Conservation (phyloP, 495 filamentous ascomycete genomes). For the Cudoniella acicularis region DNA sequence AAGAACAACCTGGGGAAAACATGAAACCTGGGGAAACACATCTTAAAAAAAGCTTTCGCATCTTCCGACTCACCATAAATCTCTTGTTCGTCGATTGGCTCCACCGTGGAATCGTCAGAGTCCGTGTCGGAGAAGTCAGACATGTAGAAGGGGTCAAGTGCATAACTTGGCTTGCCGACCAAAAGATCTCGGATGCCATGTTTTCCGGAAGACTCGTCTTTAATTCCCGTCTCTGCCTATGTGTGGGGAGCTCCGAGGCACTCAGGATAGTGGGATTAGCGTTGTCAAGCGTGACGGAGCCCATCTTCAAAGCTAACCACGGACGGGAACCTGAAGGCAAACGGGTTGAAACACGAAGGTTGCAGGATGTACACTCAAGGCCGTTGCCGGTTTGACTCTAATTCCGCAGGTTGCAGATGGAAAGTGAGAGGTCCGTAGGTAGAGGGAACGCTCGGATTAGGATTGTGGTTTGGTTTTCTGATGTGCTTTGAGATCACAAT, state of each 20-base stretch:
- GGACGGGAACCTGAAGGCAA: too few relatives aligned
- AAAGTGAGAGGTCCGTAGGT: too few relatives aligned
- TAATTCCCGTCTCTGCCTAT: constrained; percentile 41
- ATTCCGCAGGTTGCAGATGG: too few relatives aligned
- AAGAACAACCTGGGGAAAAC: not conserved
- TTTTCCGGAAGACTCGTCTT: constrained; percentile 7
- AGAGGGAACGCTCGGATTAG: too few relatives aligned
- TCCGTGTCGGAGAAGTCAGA: constrained; percentile 31
- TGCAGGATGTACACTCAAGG: too few relatives aligned
- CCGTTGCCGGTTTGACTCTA: too few relatives aligned
- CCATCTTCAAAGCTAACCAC: too few relatives aligned
- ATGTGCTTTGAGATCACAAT: too few relatives aligned
- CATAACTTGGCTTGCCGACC: constrained; percentile 17
- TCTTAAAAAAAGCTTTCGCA: not conserved
- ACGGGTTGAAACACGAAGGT: too few relatives aligned
- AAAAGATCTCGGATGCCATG: constrained; percentile 12
- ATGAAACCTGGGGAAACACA: not conserved
- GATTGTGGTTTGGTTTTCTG: too few relatives aligned
- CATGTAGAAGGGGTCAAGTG: constrained; percentile 21
- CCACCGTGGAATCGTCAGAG: constrained; percentile 59
- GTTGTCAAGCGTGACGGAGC: constrained; percentile 56
- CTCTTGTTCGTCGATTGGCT: constrained; percentile 93
- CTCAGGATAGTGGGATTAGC: constrained; percentile 93
- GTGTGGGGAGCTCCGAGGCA: constrained; percentile 84
- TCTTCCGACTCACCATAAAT: constrained; percentile 67